Conservation (phyloP, 257 asterid genomes). For the Nemophila menziesii region DNA sequence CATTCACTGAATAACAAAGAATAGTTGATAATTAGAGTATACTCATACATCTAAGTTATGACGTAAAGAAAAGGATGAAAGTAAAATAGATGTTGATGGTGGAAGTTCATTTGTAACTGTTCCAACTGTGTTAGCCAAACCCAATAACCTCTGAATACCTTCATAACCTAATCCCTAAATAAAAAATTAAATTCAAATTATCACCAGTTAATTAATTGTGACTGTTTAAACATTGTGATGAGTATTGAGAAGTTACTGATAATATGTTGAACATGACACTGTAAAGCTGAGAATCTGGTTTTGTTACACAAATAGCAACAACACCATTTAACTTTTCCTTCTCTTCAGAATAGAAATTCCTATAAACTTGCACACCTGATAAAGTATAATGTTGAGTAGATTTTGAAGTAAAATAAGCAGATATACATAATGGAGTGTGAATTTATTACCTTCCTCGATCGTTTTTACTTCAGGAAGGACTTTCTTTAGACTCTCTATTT, state of each 20-base stretch:
- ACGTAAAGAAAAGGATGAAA: conserved; percentile 39
- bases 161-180: conserved; percentile 48
- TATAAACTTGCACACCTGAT: conserved; percentile 61
- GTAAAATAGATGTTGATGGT: conserved; percentile 47
- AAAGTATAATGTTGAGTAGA: neutral
- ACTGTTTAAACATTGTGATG: neutral
- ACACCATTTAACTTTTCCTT: conserved; percentile 71
- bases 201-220: neutral
- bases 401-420: neutral
- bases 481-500: conserved; percentile 44
- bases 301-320: conserved; percentile 45
- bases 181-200: conserved; percentile 1
- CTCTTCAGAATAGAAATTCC: conserved; percentile 73
- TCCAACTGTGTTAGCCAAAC: conserved; percentile 46
- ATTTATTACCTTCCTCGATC: conserved; percentile 50
- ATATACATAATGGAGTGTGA: neutral
- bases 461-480: conserved; percentile 74
- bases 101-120: conserved; percentile 49
- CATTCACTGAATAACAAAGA: neutral
- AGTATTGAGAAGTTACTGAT: conserved; percentile 33
- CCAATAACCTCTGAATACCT: conserved; percentile 62
- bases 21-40: conserved; percentile 3
- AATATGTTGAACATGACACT: conserved; percentile 39
- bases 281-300: conserved; percentile 34
- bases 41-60: conserved; percentile 55